phyloP scores from a whole-genome alignment of 2,329 filamentous ascomycete genomes.

The Cladosporium sp. region DNA sequence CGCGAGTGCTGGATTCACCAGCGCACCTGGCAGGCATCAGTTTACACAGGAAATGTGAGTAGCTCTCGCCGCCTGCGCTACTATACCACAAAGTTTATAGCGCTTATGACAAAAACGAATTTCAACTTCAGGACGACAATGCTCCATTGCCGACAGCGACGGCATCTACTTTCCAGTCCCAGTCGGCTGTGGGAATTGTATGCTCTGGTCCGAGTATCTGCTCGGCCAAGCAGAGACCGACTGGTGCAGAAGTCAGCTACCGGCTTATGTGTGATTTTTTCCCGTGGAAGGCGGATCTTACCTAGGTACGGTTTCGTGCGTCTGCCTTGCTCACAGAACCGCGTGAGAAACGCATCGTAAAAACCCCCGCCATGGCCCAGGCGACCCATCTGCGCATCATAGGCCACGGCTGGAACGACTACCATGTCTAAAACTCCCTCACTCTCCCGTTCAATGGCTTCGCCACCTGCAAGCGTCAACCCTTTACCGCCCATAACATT shows the following conservation, averaged over 20 bases:
- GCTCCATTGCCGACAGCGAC: constrained; percentile 31
- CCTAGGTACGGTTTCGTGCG: constrained; percentile 55
- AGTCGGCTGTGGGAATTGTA: constrained; percentile 67
- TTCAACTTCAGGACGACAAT: constrained; percentile 53
- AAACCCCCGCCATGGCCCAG: constrained; percentile 95
- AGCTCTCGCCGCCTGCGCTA: constrained; percentile 12
- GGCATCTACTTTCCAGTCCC: constrained; percentile 78
- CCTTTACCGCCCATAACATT: constrained; percentile 68
- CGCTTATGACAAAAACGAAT: constrained; percentile 11
- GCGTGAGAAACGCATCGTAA: constrained; percentile 88
- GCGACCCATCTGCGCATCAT: constrained; percentile 70
- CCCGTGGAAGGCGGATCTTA: constrained; percentile 34
- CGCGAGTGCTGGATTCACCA: background rate
- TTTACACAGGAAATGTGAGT: constrained; percentile 17
- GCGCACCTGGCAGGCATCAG: background rate
- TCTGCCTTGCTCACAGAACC: constrained; percentile 51
- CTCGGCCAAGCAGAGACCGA: constrained; percentile 80
- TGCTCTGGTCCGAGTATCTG: constrained; percentile 68
- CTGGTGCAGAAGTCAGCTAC: constrained; percentile 32
- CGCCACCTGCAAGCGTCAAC: constrained; percentile 33
- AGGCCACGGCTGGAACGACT: constrained; percentile 88
- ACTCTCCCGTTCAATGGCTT: constrained; percentile 19
- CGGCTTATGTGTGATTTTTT: background rate
- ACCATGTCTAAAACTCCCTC: constrained; percentile 69
- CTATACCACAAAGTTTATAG: constrained; percentile 9